Evolutionary conservation across 768 basidiomycete genomes (phyloP).

Genomic region (Dendrothele bispora): DNA sequence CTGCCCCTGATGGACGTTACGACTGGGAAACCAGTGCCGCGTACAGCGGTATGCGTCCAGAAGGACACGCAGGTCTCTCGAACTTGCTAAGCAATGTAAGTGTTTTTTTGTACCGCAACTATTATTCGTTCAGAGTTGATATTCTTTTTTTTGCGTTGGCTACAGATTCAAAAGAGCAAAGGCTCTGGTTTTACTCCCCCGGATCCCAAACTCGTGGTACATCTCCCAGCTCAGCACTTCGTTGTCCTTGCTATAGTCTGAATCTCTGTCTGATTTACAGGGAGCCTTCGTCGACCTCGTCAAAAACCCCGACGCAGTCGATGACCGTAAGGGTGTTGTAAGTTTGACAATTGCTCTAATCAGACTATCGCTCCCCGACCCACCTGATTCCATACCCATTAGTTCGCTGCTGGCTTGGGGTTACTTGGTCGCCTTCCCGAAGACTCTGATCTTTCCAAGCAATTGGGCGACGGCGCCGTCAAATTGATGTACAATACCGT

Average conservation of each 20-base stretch:
- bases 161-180: no score
- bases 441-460: not conserved
- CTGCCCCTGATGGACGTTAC: constrained; percentile 44
- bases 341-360: not conserved
- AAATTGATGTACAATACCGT: constrained; percentile 12
- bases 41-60: no score
- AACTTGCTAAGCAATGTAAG: no score
- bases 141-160: no score
- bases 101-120: no score
- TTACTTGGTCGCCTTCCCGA: constrained; percentile 5
- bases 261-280: constrained; percentile 20
- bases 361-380: not conserved
- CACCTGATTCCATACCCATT: not conserved
- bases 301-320: constrained; percentile 34
- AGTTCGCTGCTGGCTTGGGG: constrained; percentile 3
- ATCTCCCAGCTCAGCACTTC: not conserved
- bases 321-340: constrained; percentile 40
- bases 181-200: no score
- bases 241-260: not conserved
- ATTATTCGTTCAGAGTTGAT: no score
- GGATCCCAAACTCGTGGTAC: constrained; percentile 21
- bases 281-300: constrained; percentile 28
- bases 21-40: no score
- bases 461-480: constrained; percentile 9
- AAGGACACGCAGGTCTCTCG: no score